Evolutionary conservation across 306 rosid species (phyloP).

Genomic region (Sesbania bispinosa): DNA sequence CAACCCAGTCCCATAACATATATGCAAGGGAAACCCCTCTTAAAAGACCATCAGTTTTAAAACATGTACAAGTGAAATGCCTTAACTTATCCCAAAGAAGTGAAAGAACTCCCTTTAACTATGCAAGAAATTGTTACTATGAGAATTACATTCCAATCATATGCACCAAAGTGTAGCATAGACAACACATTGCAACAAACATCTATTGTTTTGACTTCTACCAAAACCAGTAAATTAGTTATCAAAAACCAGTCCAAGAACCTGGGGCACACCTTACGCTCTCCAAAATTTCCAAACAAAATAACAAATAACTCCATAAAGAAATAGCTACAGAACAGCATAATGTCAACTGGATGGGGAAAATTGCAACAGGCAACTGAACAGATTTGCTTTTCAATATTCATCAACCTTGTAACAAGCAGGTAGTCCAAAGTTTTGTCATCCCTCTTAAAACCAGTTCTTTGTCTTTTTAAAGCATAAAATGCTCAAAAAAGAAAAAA

Average conservation of each 20-base stretch:
- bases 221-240: not conserved
- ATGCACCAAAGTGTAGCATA: not conserved
- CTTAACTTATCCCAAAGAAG: too few relatives aligned
- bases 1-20: too few relatives aligned
- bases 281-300: not conserved
- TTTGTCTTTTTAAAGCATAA: not conserved
- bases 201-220: not conserved
- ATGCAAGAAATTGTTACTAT: too few relatives aligned
- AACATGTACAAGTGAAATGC: too few relatives aligned
- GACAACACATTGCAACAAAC: not conserved
- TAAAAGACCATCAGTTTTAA: too few relatives aligned
- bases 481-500: not conserved
- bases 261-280: not conserved
- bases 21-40: too few relatives aligned
- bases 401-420: slow-evolving; percentile 13
- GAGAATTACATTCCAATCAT: too few relatives aligned
- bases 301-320: slow-evolving; percentile 4
- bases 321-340: not conserved
- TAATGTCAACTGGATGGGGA: not conserved
- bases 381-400: slow-evolving; percentile 9
- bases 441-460: not conserved
- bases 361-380: not conserved
- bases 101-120: too few relatives aligned
- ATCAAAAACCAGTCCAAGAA: not conserved
- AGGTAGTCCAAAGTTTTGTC: not conserved